Evolutionary conservation across 75 land plant genomes (phyloP), one percentile per base, ranked within the genome.

Genomic region (Gnetum montanum): DNA sequence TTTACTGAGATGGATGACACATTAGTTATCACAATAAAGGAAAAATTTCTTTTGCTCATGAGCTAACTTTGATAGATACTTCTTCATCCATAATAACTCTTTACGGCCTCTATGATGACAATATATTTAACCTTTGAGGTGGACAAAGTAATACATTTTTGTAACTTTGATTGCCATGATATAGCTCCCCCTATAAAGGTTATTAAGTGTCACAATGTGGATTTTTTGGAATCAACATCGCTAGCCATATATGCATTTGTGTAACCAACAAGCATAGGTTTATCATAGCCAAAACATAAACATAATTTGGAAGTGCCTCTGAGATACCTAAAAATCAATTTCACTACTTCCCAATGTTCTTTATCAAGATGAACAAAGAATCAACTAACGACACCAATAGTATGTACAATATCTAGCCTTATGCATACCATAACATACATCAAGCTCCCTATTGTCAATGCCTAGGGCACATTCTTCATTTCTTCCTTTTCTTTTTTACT

Each of bases 361-460:
- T 31, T 50, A 27, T 53, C 29, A 13, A 41, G 67, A 43, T 70
- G 49, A 8, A 43, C n/a, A 6, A 63, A 18, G 53, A 10, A 70
- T 29, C 46, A 0, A 34, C 55, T 70, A 5, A 63, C 67, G 43
- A 58, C 37, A 16, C 67, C 41, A 7, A 70, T 50, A 11, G 58
- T 58, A 58, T 63, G 49, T 49, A 67, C 62, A 19, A 70, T 49
- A 22, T 70, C 35, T 8, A 49, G 48, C 25, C 67, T 57, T 20
- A 40, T 64, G 28, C 47, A 63, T 31, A 64, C 46, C 73, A 70
- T 70, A 5, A 50, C 67, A 44, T 68, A 68, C 63, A 71, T 65
- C 31, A 71, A 46, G 54, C 59, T 59, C 3, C 62, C 62, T 12
- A 71, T 53, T n/a, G 43, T 54, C 34, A 13, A 54, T 8, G 46